phyloP scores from a whole-genome alignment of 352 stramenopile species.

The Pythium diclinum region DNA sequence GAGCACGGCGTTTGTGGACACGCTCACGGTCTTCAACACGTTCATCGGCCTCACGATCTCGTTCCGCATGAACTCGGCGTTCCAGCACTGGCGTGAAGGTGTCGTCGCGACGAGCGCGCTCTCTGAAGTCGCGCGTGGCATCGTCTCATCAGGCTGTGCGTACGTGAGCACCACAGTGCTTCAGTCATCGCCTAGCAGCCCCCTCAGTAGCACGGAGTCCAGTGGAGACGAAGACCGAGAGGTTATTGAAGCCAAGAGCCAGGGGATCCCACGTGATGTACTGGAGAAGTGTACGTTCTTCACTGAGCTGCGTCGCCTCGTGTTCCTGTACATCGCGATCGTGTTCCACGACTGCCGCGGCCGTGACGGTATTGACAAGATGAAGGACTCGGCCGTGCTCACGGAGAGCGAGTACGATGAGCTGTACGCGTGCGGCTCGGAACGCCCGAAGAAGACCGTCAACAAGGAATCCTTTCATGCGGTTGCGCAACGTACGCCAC shows the following conservation, averaged over 20 bases:
- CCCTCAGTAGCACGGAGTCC: conserved; percentile 12
- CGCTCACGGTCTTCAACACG: conserved; percentile 84
- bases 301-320: conserved; percentile 65
- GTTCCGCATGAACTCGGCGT: conserved; percentile 81
- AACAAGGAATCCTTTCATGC: conserved; percentile 56
- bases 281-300: conserved; percentile 80
- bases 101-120: conserved; percentile 63
- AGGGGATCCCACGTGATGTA: conserved; percentile 44
- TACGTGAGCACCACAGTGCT: conserved; percentile 55
- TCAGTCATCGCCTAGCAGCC: neutral
- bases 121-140: conserved; percentile 57
- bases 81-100: conserved; percentile 70
- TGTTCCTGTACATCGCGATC: conserved; percentile 84
- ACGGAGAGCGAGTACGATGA: conserved; percentile 70
- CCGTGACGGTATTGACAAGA: conserved; percentile 61
- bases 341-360: conserved; percentile 76
- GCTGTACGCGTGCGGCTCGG: conserved; percentile 62
- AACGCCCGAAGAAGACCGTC: conserved; percentile 41
- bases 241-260: conserved; percentile 8
- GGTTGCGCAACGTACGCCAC: conserved; percentile 54
- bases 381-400: conserved; percentile 54
- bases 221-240: conserved; percentile 16
- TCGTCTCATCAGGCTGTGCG: conserved; percentile 66
- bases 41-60: conserved; percentile 78
- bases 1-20: conserved; percentile 74